A percentile compares a stretch with the other conserved stretches of the same genome.
Evolutionary conservation across 1,284 basidiomycete genomes (phyloP).

Genomic region (Fomitiporia mediterranea): DNA sequence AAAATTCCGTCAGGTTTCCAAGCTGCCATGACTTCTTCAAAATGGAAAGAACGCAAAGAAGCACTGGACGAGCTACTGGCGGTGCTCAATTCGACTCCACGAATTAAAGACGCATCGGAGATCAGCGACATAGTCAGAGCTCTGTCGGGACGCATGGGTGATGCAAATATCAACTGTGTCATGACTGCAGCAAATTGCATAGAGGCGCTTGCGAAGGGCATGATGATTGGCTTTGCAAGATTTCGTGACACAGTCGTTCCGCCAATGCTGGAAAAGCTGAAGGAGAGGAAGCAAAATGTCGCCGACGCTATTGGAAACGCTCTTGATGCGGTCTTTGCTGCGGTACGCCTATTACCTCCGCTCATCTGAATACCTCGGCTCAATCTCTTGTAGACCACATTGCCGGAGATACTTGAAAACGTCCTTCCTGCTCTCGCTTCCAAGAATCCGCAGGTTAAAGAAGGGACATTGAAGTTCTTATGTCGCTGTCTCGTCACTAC

Average conservation of each 20-base stretch:
- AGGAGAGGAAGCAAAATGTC: conserved; percentile 90
- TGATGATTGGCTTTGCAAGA: conserved; percentile 71
- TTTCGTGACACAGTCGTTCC: conserved; percentile 75
- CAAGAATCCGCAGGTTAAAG: conserved; percentile 98
- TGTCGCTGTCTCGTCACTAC: conserved; percentile 75
- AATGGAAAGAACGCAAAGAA: conserved; percentile 99
- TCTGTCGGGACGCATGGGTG: conserved; percentile 79
- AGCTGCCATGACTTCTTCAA: conserved; percentile 76
- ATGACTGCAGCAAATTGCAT: conserved; percentile 84
- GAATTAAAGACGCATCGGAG: conserved; percentile 75
- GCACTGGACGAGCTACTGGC: conserved; percentile 81
- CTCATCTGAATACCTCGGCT: conserved; percentile 3
- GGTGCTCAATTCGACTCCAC: conserved; percentile 67
- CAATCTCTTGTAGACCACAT: conserved; percentile 54
- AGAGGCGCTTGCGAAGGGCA: conserved; percentile 81
- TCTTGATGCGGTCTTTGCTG: conserved; percentile 85
- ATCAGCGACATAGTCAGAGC: conserved; percentile 72
- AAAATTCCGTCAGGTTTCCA: conserved; percentile 76
- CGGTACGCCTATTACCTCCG: conserved; percentile 46
- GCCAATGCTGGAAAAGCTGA: conserved; percentile 85
- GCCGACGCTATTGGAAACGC: conserved; percentile 87
- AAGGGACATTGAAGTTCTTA: conserved; percentile 88
- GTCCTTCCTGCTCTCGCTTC: conserved; percentile 74
- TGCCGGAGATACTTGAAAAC: conserved; percentile 85
- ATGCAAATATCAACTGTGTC: conserved; percentile 96